These are phyloP conservation scores for Loxodes magnus DNA, from an alignment of 73 alveolate species.

Conservation along the genomic window DNA sequence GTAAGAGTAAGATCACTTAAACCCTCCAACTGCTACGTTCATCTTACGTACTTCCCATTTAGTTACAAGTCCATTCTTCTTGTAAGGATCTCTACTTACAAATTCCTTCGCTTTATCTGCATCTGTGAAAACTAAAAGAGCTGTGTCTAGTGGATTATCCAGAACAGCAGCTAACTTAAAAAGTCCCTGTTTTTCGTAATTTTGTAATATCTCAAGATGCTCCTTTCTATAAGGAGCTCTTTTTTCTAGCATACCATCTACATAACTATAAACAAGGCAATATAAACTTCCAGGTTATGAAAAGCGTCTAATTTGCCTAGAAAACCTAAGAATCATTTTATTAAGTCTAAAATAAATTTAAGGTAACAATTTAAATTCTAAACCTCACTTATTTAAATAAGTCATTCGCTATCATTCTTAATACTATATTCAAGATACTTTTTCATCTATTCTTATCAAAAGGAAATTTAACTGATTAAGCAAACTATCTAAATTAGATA, in stretches of 20 bases:
- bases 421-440: no score
- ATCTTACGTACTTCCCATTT: constrained; percentile 1
- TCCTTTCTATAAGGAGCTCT: constrained; percentile 12
- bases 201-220: not conserved
- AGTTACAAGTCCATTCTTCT: constrained; percentile 3
- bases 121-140: constrained; percentile 1
- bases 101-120: not conserved
- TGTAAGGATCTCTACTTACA: constrained; percentile 8
- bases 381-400: no score
- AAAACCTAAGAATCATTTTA: no score
- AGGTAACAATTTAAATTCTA: no score
- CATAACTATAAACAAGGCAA: constrained; percentile 9
- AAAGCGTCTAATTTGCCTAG: no score
- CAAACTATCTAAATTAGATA: no score
- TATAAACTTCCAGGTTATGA: no score
- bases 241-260: constrained; percentile 1
- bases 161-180: constrained; percentile 7
- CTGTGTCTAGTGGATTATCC: constrained; percentile 12
- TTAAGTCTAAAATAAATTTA: no score
- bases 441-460: no score
- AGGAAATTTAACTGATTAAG: no score
- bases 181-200: constrained; percentile 4
- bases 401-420: no score
- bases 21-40: not conserved
- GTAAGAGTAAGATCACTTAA: no score